Percentiles rank a stretch among this genome's conserved stretches.
Evolutionary conservation across 306 rosid genomes (phyloP).

Genomic region (Argentina anserina): DNA sequence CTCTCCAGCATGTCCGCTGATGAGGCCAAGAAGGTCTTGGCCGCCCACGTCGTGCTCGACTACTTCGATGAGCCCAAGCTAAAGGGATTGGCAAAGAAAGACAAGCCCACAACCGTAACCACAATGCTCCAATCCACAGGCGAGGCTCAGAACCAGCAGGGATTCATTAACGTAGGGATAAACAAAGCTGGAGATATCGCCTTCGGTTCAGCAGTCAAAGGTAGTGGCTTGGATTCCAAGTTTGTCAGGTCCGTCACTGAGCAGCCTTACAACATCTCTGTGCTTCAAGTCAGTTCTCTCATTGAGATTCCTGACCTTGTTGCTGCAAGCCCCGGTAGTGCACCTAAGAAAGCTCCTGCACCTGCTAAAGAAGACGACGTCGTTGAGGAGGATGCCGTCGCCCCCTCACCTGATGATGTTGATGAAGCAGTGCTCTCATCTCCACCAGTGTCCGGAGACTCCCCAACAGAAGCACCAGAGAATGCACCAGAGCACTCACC

Average conservation of each 20-base stretch:
- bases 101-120: slow-evolving; percentile 9
- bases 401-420: neutral
- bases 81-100: neutral
- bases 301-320: slow-evolving; percentile 8
- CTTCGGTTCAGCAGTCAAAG: slow-evolving; percentile 37
- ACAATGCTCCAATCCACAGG: slow-evolving; percentile 42
- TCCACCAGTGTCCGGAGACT: slow-evolving; percentile 1
- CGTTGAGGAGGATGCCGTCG: neutral
- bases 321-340: neutral
- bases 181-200: slow-evolving; percentile 41
- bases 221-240: neutral
- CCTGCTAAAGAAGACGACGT: neutral
- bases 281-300: slow-evolving; percentile 6
- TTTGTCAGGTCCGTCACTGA: slow-evolving; percentile 10
- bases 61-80: slow-evolving; percentile 40
- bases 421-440: neutral
- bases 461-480: neutral
- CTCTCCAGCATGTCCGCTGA: slow-evolving; percentile 33
- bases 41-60: slow-evolving; percentile 34
- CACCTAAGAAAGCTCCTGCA: neutral
- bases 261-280: slow-evolving; percentile 13
- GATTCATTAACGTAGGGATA: slow-evolving; percentile 26
- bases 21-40: slow-evolving; percentile 33
- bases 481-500: neutral
- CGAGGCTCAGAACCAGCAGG: slow-evolving; percentile 29